A percentile compares a stretch with the other conserved stretches of the same genome.
These are phyloP conservation scores for Galeopsis tetrahit DNA, from an alignment of 257 asterid genomes.

Conservation along the genomic window DNA sequence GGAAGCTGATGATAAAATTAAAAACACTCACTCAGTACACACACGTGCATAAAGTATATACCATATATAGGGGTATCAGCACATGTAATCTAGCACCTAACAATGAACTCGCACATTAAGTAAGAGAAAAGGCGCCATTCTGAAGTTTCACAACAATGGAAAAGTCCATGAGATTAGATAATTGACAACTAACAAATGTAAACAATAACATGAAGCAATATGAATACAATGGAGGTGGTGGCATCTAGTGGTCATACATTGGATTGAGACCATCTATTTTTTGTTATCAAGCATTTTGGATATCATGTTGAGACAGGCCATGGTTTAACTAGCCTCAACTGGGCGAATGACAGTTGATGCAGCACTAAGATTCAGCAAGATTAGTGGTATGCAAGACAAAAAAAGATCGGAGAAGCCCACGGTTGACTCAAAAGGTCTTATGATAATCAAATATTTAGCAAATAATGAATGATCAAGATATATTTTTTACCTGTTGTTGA, in stretches of 20 bases:
- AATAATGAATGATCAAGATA: constrained; percentile 3
- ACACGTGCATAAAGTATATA: constrained; percentile 24
- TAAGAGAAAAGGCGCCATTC: constrained; percentile 1
- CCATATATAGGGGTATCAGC: constrained; percentile 18
- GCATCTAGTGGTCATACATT: neutral
- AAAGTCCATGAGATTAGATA: constrained; percentile 18
- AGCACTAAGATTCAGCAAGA: constrained; percentile 8
- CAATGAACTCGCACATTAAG: constrained; percentile 14
- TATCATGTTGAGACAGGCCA: constrained; percentile 9
- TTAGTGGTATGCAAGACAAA: constrained; percentile 20
- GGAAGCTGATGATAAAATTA: constrained; percentile 17
- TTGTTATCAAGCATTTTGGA: neutral
- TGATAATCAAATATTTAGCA: constrained; percentile 17
- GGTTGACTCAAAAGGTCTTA: constrained; percentile 30
- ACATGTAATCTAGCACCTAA: constrained; percentile 25
- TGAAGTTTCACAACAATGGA: constrained; percentile 17
- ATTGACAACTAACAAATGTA: constrained; percentile 9
- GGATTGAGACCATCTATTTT: neutral
- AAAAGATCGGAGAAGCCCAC: constrained; percentile 24
- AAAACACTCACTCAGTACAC: constrained; percentile 13
- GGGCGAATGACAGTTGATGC: constrained; percentile 16
- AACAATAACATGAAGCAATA: constrained; percentile 19
- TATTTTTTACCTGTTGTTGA: constrained; percentile 63
- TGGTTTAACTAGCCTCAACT: constrained; percentile 21
- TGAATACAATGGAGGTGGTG: constrained; percentile 12